A percentile compares a stretch with the other conserved stretches of the same genome.
phyloP scores from a whole-genome alignment of 2,329 filamentous ascomycete genomes.

The Alternaria ethzedia region DNA sequence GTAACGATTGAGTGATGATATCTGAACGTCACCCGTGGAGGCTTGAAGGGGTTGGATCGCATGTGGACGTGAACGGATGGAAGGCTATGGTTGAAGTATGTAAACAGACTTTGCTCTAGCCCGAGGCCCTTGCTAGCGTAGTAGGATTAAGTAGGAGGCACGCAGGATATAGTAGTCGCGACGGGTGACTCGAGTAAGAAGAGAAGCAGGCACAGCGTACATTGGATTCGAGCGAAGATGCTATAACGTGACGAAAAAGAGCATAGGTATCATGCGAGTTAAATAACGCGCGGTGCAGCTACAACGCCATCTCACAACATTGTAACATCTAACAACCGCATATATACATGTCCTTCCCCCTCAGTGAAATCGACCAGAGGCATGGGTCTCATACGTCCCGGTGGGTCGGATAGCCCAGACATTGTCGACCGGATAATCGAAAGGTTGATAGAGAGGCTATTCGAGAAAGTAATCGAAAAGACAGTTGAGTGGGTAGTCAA shows the following conservation, averaged over 20 bases:
- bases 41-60: background rate
- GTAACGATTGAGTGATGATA: background rate
- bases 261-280: background rate
- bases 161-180: background rate
- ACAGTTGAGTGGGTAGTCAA: background rate
- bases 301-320: background rate
- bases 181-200: background rate
- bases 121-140: accelerated
- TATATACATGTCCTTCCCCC: background rate
- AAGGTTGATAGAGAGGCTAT: background rate
- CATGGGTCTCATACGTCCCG: background rate
- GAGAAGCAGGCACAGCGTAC: background rate
- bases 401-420: background rate
- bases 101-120: background rate
- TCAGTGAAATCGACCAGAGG: background rate
- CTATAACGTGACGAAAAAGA: accelerated
- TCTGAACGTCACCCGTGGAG: background rate
- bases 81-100: background rate
- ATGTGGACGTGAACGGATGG: background rate
- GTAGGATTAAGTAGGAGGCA: background rate
- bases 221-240: background rate
- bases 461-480: background rate
- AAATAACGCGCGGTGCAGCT: no score
- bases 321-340: background rate
- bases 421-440: background rate